A percentile compares a stretch with the other conserved stretches of the same genome.
Conservation (phyloP, 352 stramenopile genomes). For the Phytophthora melonis region DNA sequence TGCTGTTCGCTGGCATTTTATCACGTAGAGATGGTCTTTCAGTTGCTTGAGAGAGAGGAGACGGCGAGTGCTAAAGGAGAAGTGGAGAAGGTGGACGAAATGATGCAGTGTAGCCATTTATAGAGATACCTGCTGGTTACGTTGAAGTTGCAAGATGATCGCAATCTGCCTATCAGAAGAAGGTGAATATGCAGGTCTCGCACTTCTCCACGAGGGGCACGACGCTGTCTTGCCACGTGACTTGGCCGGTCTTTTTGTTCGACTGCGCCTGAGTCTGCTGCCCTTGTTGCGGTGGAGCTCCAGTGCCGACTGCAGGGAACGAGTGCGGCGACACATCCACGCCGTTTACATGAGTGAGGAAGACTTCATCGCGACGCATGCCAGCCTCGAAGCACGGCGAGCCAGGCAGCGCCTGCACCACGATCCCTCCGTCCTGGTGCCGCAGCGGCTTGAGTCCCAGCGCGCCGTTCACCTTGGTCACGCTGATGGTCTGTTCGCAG, state of each 20-base stretch:
- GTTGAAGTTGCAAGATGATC: constrained; percentile 14
- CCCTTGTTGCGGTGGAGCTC: constrained; percentile 12
- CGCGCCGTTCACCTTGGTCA: constrained; percentile 76
- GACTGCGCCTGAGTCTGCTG: constrained; percentile 26
- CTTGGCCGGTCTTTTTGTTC: constrained; percentile 40
- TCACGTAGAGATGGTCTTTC: not conserved
- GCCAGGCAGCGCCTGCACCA: constrained; percentile 72
- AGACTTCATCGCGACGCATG: constrained; percentile 79
- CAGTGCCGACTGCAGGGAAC: constrained; percentile 62
- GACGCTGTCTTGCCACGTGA: constrained; percentile 82
- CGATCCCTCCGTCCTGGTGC: constrained; percentile 82
- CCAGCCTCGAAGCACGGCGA: constrained; percentile 76
- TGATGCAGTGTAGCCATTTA: constrained; percentile 19
- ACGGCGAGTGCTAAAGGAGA: constrained; percentile 14
- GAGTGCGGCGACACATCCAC: constrained; percentile 80
- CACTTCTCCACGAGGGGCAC: constrained; percentile 78
- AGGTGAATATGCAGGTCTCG: constrained; percentile 84
- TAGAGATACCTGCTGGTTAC: constrained; percentile 16
- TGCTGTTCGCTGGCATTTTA: constrained; percentile 28
- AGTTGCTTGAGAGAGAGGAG: constrained; percentile 1
- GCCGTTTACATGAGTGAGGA: constrained; percentile 84
- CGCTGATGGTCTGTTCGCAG: constrained; percentile 81
- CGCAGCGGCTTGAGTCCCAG: constrained; percentile 76
- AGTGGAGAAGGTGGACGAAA: not conserved
- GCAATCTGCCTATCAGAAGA: constrained; percentile 48